A percentile compares a stretch with the other conserved stretches of the same genome.
These are phyloP conservation scores for Delitschia confertaspora DNA, from an alignment of 495 filamentous ascomycete genomes.

Conservation along the genomic window DNA sequence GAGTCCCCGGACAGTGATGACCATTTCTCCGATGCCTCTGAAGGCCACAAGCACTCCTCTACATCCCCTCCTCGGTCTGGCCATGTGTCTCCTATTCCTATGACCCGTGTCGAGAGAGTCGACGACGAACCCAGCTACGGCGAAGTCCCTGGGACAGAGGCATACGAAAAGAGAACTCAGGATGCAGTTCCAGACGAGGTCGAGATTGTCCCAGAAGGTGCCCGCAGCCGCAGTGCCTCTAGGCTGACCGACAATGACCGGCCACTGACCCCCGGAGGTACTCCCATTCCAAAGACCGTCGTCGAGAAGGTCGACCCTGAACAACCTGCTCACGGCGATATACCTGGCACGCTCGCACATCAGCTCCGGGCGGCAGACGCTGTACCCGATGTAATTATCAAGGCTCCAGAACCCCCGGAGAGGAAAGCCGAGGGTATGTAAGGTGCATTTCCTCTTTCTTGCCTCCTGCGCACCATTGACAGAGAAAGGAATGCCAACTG, in stretches of 20 bases:
- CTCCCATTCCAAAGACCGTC: conserved; percentile 68
- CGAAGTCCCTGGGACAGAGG: conserved; percentile 53
- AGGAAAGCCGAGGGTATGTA: conserved; percentile 43
- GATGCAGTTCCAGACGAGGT: conserved; percentile 62
- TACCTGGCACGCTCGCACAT: conserved; percentile 76
- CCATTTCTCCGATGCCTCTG: conserved; percentile 84
- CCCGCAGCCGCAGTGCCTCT: conserved; percentile 42
- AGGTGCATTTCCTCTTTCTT: conserved; percentile 30
- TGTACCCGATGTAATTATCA: conserved; percentile 59
- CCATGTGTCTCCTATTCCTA: conserved; percentile 49
- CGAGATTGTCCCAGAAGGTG: conserved; percentile 51
- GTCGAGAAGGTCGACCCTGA: conserved; percentile 69
- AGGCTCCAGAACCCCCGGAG: conserved; percentile 44
- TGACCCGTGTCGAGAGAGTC: conserved; percentile 50
- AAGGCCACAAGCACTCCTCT: conserved; percentile 42
- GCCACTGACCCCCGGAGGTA: conserved; percentile 43
- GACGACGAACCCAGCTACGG: conserved; percentile 50
- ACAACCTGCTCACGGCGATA: conserved; percentile 68
- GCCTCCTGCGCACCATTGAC: conserved; percentile 47
- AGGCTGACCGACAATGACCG: conserved; percentile 32
- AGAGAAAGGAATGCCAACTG: conserved; percentile 47
- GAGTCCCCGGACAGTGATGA: conserved; percentile 67
- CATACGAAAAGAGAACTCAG: conserved; percentile 47
- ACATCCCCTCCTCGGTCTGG: conserved; percentile 22
- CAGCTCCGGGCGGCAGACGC: conserved; percentile 71